phyloP scores from a whole-genome alignment of 352 stramenopile genomes.

The Thalassiosira exigua region DNA sequence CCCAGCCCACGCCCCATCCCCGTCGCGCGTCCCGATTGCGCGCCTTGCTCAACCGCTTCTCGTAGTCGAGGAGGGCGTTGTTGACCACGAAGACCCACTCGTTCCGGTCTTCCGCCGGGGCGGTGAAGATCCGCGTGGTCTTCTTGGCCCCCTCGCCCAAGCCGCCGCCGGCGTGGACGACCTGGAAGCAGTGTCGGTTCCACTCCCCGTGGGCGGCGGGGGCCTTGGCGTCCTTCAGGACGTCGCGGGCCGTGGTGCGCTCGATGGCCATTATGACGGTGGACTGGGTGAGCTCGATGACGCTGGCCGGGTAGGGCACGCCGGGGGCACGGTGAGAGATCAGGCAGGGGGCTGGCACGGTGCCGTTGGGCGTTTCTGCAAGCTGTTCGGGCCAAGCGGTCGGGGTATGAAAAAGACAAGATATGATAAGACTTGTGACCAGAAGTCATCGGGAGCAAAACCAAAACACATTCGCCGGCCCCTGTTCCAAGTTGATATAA shows the following conservation, averaged over 20 bases:
- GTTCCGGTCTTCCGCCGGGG: slow-evolving; percentile 51
- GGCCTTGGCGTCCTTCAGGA: slow-evolving; percentile 28
- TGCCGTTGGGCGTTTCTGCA: slow-evolving; percentile 43
- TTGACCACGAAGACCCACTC: slow-evolving; percentile 69
- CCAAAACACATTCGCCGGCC: no score
- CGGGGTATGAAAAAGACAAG: no score
- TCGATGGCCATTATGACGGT: slow-evolving; percentile 67
- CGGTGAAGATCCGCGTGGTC: slow-evolving; percentile 60
- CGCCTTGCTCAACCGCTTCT: slow-evolving; percentile 42
- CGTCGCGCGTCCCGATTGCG: no score
- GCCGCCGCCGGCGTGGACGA: slow-evolving; percentile 1
- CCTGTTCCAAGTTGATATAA: no score
- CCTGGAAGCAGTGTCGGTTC: slow-evolving; percentile 32
- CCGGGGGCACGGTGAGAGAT: slow-evolving; percentile 33
- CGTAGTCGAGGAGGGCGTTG: slow-evolving; percentile 54
- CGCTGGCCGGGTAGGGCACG: slow-evolving; percentile 54
- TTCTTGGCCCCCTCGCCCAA: no score
- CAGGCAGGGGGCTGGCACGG: slow-evolving; percentile 60
- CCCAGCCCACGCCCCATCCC: no score
- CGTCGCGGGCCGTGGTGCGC: slow-evolving; percentile 9
- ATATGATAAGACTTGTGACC: background rate
- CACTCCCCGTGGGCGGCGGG: slow-evolving; percentile 46
- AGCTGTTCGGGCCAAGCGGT: slow-evolving; percentile 45
- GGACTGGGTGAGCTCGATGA: slow-evolving; percentile 46
- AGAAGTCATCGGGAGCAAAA: no score